Evolutionary conservation across 23 red algal species (phyloP), one percentile per base, ranked within the genome.

Genomic region (Cyanidioschyzon merolae): DNA sequence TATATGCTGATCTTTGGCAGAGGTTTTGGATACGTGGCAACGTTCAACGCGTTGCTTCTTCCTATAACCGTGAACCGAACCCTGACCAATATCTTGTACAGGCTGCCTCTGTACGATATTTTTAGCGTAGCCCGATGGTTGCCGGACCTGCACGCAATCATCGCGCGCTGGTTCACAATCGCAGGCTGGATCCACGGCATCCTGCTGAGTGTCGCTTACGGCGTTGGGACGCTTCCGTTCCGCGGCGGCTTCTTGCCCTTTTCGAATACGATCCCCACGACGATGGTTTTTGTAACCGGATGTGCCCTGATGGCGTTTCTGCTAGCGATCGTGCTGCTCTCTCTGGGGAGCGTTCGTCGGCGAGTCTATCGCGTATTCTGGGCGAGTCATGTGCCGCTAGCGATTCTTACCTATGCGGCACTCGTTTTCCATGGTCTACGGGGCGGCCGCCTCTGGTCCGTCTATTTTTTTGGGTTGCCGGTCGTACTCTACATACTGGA

Each of bases 321-420:
- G 16, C 63, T 35, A 35, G n/a, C 32, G 63, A 35, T 71, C 7
- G 32, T 32, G 2, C 63, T 71, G 63, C 63, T 71, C n/a, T 71
- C 63, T 3, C 29, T 71, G 29, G 63, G 30, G 63, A 7, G 16
- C 16, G 63, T 71, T 25, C 63, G 63, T 27, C 63, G 63, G n/a
- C 63, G 63, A 3, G 63, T 71, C 21, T 71, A 71, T 32, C 63
- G 63, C 12, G 63, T 71, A 7, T 71, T 71, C 63, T 71, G 63
- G 63, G 63, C 63, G 63, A 71, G 63, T 27, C 63, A 71, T 27
- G 29, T 71, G 63, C 63, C 63, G 29, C 29, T 71, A 27, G 63
- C 63, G n/a, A 71, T 71, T 27, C 29, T 71, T 7, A 35, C 32
- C 63, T 71, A 71, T 35, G 63, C 30, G 63, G 63, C 63, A 3